A percentile compares a stretch with the other conserved stretches of the same genome.
These are phyloP conservation scores for Teunomyces tritomae DNA, from an alignment of 805 yeast species.

Conservation along the genomic window DNA sequence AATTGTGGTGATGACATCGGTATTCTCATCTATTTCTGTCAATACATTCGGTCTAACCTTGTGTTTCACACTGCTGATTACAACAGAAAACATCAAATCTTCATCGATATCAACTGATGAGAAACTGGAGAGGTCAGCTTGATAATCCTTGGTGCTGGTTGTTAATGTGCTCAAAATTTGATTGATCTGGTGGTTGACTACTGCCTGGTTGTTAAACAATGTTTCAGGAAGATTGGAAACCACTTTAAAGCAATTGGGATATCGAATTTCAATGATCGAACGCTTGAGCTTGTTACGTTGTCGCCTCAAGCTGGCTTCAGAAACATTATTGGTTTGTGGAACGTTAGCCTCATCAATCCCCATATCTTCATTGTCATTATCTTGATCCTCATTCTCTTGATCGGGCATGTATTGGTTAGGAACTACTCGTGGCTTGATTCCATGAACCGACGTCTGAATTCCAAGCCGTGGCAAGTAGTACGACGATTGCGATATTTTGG, in stretches of 20 bases:
- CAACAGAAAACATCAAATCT: slow-evolving; percentile 34
- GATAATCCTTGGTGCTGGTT: slow-evolving; percentile 20
- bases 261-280: slow-evolving; percentile 28
- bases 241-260: slow-evolving; percentile 35
- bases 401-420: slow-evolving; percentile 9
- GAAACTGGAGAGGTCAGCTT: slow-evolving; percentile 23
- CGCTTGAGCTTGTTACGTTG: slow-evolving; percentile 30
- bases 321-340: slow-evolving; percentile 13
- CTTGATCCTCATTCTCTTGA: slow-evolving; percentile 28
- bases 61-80: slow-evolving; percentile 33
- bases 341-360: slow-evolving; percentile 23
- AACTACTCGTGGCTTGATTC: slow-evolving; percentile 33
- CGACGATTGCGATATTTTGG: slow-evolving; percentile 44
- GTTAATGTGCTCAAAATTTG: slow-evolving; percentile 24
- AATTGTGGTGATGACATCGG: slow-evolving; percentile 23
- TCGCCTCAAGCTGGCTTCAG: slow-evolving; percentile 31
- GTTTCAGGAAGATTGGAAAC: slow-evolving; percentile 35
- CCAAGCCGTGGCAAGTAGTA: slow-evolving; percentile 61
- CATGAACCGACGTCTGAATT: slow-evolving; percentile 60
- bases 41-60: slow-evolving; percentile 5
- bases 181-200: slow-evolving; percentile 31
- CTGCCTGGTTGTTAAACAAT: slow-evolving; percentile 30
- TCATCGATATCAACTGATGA: slow-evolving; percentile 35
- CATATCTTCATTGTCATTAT: slow-evolving; percentile 51
- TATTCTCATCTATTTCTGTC: not conserved